Conservation (phyloP, 768 basidiomycete genomes). For the Kwoniella dejecticola region DNA sequence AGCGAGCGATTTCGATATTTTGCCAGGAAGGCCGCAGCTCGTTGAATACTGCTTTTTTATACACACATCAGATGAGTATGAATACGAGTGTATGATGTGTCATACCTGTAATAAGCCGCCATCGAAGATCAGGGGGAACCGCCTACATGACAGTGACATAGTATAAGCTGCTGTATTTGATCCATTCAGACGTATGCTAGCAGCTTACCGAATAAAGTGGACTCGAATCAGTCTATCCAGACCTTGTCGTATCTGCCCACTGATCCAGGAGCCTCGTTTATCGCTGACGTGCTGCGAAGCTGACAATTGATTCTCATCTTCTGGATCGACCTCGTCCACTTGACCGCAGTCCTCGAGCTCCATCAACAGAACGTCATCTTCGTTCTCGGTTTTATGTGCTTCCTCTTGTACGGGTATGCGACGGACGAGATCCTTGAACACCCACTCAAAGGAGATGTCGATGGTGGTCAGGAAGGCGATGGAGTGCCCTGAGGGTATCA, state of each 20-base stretch:
- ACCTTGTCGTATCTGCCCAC: conserved; percentile 12
- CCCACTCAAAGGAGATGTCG: conserved; percentile 17
- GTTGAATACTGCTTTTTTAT: background rate
- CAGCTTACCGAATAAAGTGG: conserved; percentile 14
- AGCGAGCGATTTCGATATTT: no score
- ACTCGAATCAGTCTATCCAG: conserved; percentile 19
- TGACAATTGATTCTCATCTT: no score
- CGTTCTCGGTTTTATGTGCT: background rate
- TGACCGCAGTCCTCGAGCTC: no score
- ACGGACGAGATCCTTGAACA: background rate
- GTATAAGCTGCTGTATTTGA: background rate
- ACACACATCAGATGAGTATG: no score
- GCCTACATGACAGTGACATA: conserved; percentile 13
- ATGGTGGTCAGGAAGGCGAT: conserved; percentile 23
- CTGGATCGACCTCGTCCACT: no score
- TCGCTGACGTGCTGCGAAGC: no score
- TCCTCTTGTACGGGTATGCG: no score
- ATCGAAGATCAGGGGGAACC: conserved; percentile 46
- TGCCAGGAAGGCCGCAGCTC: no score
- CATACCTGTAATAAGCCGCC: conserved; percentile 18
- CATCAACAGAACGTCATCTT: conserved; percentile 4
- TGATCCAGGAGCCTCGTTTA: conserved; percentile 7
- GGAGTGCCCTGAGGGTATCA: conserved; percentile 21
- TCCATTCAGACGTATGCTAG: background rate
- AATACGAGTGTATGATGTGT: background rate